Evolutionary conservation across 2,329 filamentous ascomycete species (phyloP).

Genomic region (Colletotrichum acutatum): DNA sequence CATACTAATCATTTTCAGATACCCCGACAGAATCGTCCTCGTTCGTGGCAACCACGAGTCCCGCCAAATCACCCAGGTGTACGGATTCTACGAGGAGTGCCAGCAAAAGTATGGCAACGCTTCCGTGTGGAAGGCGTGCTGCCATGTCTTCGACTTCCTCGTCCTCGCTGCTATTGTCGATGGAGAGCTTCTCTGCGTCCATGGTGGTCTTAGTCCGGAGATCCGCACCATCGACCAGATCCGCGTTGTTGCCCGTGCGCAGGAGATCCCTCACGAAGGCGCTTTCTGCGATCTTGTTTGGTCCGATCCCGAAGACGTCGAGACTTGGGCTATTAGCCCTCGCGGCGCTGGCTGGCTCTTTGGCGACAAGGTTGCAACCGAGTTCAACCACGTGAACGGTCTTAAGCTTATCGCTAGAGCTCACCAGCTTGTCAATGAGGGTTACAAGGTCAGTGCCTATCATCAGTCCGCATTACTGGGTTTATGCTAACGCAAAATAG

Average conservation of each 20-base stretch:
- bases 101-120: constrained; percentile 98
- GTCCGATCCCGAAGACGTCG: constrained; percentile 97
- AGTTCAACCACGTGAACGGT: constrained; percentile 97
- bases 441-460: constrained; percentile 79
- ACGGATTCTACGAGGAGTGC: constrained; percentile 99
- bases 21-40: constrained; percentile 93
- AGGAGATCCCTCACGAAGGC: constrained; percentile 98
- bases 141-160: constrained; percentile 98
- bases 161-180: constrained; percentile 98
- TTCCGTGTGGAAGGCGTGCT: constrained; percentile 99
- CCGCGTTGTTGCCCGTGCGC: constrained; percentile 96
- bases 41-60: constrained; percentile 99
- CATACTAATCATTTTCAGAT: constrained; percentile 64
- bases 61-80: constrained; percentile 96
- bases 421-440: constrained; percentile 98
- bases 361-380: constrained; percentile 95
- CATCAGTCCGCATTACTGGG: background rate
- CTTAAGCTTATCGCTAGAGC: constrained; percentile 95
- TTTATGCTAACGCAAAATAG: constrained; percentile 51
- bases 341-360: constrained; percentile 98
- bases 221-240: constrained; percentile 99
- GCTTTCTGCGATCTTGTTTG: constrained; percentile 98
- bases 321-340: constrained; percentile 95
- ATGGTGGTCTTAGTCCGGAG: constrained; percentile 88
- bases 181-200: constrained; percentile 97